Conservation (phyloP, 78 protist species). For the Dictyostelium discoideum region dicty_2.7 NC_007089.4:1878501-1879000, state of each 20-base stretch:
- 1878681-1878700: constrained; percentile 50
- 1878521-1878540: background rate
- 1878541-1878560: constrained; percentile 77
- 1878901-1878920: constrained; percentile 41
- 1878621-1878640: constrained; percentile 65
- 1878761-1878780: constrained; percentile 30
- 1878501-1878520: constrained; percentile 52
- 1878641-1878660: constrained; percentile 57
- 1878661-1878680: constrained; percentile 64
- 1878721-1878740: constrained; percentile 46
- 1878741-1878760: constrained; percentile 29
- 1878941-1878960: constrained; percentile 57
- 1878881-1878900: constrained; percentile 14
- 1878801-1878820: constrained; percentile 15
- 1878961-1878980: constrained; percentile 56
- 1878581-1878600: constrained; percentile 4
- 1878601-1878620: constrained; percentile 43
- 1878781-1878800: constrained; percentile 75
- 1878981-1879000: constrained; percentile 85
- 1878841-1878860: background rate
- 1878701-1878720: background rate
- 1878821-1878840: background rate
- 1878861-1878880: background rate
- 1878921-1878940: constrained; percentile 68
- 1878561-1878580: constrained; percentile 80